Percentiles rank a stretch among this genome's conserved stretches.
Conservation (phyloP, 306 rosid genomes). For the Ormosia semicastrata region DNA sequence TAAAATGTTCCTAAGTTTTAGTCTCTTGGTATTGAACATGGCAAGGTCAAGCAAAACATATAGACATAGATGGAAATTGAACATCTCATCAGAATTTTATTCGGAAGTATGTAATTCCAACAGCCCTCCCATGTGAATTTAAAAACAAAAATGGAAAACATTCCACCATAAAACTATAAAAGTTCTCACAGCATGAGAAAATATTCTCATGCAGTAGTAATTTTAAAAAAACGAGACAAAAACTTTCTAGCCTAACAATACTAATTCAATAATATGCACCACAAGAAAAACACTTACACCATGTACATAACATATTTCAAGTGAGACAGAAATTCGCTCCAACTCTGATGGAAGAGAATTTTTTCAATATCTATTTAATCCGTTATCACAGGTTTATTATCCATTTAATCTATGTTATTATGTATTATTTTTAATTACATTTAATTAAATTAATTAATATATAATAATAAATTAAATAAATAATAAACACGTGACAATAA, state of each 20-base stretch:
- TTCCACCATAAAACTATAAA: neutral
- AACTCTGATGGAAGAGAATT: too few relatives aligned
- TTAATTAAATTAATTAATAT: too few relatives aligned
- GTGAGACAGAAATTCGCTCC: neutral
- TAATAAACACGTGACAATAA: too few relatives aligned
- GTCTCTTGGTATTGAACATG: neutral
- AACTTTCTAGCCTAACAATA: neutral
- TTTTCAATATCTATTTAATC: too few relatives aligned
- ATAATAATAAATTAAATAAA: too few relatives aligned
- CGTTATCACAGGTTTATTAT: too few relatives aligned
- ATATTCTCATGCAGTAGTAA: neutral
- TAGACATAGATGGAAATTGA: neutral
- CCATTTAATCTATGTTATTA: too few relatives aligned
- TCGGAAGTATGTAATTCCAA: too few relatives aligned
- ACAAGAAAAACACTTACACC: neutral
- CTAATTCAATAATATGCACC: neutral
- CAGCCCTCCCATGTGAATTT: neutral
- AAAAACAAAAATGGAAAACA: neutral
- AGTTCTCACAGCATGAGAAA: neutral
- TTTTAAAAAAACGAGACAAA: neutral
- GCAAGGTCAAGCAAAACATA: neutral
- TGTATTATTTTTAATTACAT: too few relatives aligned
- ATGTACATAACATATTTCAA: neutral
- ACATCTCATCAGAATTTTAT: neutral
- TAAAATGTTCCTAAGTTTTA: neutral